These are phyloP conservation scores for Paraphoma chrysanthemicola DNA, from an alignment of 2,329 filamentous ascomycete species.

Conservation along the genomic window DNA sequence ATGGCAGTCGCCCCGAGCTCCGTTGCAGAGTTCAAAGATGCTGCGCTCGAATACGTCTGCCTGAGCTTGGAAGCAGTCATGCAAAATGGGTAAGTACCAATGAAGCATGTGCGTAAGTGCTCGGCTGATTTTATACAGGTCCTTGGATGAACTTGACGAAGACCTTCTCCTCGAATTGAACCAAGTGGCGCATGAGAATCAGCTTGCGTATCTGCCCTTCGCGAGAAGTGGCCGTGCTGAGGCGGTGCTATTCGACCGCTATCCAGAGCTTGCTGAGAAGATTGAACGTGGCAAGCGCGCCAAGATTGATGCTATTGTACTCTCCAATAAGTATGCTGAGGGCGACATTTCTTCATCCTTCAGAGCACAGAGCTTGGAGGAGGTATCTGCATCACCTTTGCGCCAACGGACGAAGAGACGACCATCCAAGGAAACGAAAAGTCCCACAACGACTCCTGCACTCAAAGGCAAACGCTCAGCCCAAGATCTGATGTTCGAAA, in stretches of 20 bases:
- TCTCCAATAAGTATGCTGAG: constrained; percentile 68
- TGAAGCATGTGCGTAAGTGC: not conserved
- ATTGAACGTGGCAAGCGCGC: constrained; percentile 73
- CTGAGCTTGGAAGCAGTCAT: constrained; percentile 90
- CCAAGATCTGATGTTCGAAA: constrained; percentile 86
- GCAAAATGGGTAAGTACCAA: constrained; percentile 70
- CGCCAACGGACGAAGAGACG: constrained; percentile 51
- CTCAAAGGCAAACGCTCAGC: constrained; percentile 73
- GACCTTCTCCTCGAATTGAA: constrained; percentile 85
- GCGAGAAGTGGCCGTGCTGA: constrained; percentile 78
- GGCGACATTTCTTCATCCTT: constrained; percentile 71
- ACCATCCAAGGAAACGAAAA: constrained; percentile 58
- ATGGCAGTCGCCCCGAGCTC: constrained; percentile 87
- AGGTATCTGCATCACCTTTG: constrained; percentile 58
- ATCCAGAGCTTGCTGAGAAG: constrained; percentile 68
- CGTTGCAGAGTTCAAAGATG: constrained; percentile 84
- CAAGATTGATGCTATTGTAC: constrained; percentile 78
- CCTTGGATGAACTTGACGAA: constrained; percentile 84
- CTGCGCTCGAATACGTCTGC: constrained; percentile 88
- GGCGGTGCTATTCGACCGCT: constrained; percentile 66
- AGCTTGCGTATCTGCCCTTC: constrained; percentile 78
- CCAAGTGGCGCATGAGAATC: constrained; percentile 79
- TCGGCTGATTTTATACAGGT: constrained; percentile 48
- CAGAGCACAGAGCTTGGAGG: constrained; percentile 71
- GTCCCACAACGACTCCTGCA: constrained; percentile 69